phyloP scores from a whole-genome alignment of 495 filamentous ascomycete species.

The Hypoxylon crocopeplum region DNA sequence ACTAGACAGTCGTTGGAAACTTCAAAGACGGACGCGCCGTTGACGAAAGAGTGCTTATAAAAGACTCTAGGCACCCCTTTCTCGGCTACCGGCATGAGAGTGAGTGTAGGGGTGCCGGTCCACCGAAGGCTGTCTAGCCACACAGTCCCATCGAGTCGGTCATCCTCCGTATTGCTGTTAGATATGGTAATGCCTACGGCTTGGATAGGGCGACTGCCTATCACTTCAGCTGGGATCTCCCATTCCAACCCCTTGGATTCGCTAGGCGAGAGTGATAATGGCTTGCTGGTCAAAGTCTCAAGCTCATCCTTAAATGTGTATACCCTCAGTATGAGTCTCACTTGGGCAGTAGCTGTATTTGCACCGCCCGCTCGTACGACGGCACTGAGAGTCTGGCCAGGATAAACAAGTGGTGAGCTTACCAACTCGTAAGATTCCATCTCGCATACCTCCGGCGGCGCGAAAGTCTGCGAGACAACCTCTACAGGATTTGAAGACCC shows the following conservation, averaged over 20 bases:
- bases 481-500: slow-evolving; percentile 2
- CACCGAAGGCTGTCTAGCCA: slow-evolving; percentile 36
- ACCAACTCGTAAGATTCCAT: slow-evolving; percentile 34
- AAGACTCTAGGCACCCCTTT: slow-evolving; percentile 5
- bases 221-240: slow-evolving; percentile 21
- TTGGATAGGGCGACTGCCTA: slow-evolving; percentile 37
- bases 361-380: slow-evolving; percentile 1
- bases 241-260: slow-evolving; percentile 12
- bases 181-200: slow-evolving; percentile 30
- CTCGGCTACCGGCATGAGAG: not conserved
- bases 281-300: not conserved
- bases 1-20: slow-evolving; percentile 10
- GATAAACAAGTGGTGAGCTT: slow-evolving; percentile 38
- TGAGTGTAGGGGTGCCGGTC: slow-evolving; percentile 29
- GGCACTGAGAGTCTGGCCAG: slow-evolving; percentile 35
- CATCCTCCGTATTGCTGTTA: not conserved
- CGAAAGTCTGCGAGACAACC: slow-evolving; percentile 35
- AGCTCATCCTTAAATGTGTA: slow-evolving; percentile 33
- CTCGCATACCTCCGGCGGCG: slow-evolving; percentile 21
- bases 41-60: slow-evolving; percentile 40
- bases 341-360: not conserved
- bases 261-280: not conserved
- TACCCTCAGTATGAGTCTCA: slow-evolving; percentile 17
- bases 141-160: slow-evolving; percentile 19
- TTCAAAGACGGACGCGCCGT: slow-evolving; percentile 30